These are phyloP conservation scores for Lomentospora prolificans DNA, from an alignment of 2,329 filamentous ascomycete genomes.

Conservation along the genomic window DNA sequence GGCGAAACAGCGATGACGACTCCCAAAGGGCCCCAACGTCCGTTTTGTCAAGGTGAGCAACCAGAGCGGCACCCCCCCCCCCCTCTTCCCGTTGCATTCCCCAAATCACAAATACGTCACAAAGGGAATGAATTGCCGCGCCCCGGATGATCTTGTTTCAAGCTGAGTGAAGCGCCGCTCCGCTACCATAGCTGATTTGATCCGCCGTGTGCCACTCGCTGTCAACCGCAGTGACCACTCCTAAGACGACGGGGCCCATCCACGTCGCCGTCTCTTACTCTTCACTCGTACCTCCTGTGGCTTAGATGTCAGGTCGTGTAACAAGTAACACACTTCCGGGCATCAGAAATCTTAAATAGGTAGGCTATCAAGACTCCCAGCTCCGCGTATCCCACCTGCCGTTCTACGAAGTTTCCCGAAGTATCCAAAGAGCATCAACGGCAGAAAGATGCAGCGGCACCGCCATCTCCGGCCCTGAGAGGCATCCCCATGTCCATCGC, in stretches of 20 bases:
- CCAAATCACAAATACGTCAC: neutral
- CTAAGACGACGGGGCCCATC: no score
- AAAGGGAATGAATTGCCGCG: neutral
- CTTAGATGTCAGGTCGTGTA: neutral
- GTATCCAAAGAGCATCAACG: no score
- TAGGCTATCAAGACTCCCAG: neutral
- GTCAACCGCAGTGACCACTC: neutral
- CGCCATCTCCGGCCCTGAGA: no score
- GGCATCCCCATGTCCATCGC: no score
- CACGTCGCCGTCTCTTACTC: neutral
- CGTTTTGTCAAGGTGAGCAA: neutral
- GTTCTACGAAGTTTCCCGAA: no score
- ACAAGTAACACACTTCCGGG: neutral
- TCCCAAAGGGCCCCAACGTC: no score
- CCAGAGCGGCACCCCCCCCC: neutral
- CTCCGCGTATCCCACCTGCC: neutral
- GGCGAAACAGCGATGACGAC: constrained; percentile 8
- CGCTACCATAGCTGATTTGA: neutral
- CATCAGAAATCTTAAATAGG: neutral
- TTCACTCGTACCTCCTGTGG: neutral
- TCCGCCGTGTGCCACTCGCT: neutral
- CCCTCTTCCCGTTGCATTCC: no score
- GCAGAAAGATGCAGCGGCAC: no score
- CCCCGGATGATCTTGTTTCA: constrained; percentile 5
- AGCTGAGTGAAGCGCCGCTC: neutral